Evolutionary conservation across 768 basidiomycete genomes (phyloP).

Genomic region (Tulasnella sp.): DNA sequence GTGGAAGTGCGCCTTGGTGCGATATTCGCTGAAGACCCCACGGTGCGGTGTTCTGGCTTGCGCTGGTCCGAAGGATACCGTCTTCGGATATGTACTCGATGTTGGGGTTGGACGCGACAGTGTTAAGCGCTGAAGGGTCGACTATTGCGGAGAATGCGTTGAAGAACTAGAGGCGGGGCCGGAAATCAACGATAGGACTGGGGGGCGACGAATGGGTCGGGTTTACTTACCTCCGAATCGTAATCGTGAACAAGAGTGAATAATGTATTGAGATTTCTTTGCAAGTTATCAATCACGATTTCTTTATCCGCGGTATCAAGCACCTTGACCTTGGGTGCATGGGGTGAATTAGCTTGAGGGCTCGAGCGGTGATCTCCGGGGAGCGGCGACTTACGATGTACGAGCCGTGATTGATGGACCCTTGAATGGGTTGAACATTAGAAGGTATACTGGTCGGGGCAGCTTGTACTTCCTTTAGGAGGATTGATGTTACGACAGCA

Average conservation of each 20-base stretch:
- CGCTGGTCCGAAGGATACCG: constrained; percentile 11
- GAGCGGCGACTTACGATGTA: constrained; percentile 22
- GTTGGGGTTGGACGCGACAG: constrained; percentile 9
- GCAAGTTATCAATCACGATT: background rate
- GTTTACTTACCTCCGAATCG: constrained; percentile 19
- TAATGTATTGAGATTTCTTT: background rate
- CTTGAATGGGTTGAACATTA: constrained; percentile 1
- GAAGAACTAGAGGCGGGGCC: background rate
- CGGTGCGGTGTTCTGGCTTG: background rate
- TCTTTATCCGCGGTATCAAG: background rate
- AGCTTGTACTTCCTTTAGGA: background rate
- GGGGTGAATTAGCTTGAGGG: background rate
- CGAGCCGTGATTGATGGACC: constrained; percentile 21
- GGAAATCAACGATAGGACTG: background rate
- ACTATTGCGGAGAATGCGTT: constrained; percentile 22
- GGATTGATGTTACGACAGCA: background rate
- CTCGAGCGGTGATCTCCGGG: background rate
- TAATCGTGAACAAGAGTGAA: constrained; percentile 25
- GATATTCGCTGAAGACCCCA: constrained; percentile 20
- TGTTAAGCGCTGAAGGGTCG: background rate
- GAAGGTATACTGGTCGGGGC: background rate
- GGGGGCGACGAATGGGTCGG: background rate
- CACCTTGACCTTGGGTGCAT: constrained; percentile 6
- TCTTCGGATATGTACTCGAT: constrained; percentile 25
- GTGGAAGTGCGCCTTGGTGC: background rate